phyloP scores from a whole-genome alignment of 176 grass and related monocot genomes.

The Rhynchospora pubera region DNA sequence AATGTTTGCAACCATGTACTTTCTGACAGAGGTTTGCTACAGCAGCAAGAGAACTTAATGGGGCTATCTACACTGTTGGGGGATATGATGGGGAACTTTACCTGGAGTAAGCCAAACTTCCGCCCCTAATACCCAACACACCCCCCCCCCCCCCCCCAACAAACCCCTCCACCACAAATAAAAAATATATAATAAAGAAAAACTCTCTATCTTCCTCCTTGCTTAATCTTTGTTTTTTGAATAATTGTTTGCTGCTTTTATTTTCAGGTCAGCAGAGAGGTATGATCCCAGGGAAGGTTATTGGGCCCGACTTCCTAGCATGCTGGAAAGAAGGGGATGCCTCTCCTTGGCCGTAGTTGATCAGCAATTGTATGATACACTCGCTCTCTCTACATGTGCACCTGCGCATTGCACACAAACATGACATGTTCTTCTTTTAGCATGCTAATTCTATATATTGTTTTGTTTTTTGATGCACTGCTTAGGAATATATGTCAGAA shows the following conservation, averaged over 20 bases:
- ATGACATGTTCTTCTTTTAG: neutral
- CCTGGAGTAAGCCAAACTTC: slow-evolving; percentile 42
- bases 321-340: slow-evolving; percentile 59
- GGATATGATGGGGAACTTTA: slow-evolving; percentile 67
- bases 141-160: too few relatives aligned
- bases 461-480: neutral
- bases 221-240: neutral
- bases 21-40: slow-evolving; percentile 65
- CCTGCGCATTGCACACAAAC: too few relatives aligned
- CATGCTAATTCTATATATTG: neutral
- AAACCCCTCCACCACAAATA: too few relatives aligned
- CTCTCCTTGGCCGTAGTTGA: slow-evolving; percentile 40
- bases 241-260: slow-evolving; percentile 1
- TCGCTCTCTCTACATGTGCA: too few relatives aligned
- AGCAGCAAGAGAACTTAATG: slow-evolving; percentile 41
- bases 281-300: slow-evolving; percentile 92
- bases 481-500: neutral
- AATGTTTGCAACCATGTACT: neutral
- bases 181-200: neutral
- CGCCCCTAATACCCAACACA: neutral
- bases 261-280: slow-evolving; percentile 64
- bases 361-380: slow-evolving; percentile 38
- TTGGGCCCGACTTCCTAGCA: slow-evolving; percentile 59
- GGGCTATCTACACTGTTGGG: slow-evolving; percentile 51
- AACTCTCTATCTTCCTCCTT: neutral